Conservation (phyloP, 129 eudicot genomes). For the Dittrichia graveolens region DNA sequence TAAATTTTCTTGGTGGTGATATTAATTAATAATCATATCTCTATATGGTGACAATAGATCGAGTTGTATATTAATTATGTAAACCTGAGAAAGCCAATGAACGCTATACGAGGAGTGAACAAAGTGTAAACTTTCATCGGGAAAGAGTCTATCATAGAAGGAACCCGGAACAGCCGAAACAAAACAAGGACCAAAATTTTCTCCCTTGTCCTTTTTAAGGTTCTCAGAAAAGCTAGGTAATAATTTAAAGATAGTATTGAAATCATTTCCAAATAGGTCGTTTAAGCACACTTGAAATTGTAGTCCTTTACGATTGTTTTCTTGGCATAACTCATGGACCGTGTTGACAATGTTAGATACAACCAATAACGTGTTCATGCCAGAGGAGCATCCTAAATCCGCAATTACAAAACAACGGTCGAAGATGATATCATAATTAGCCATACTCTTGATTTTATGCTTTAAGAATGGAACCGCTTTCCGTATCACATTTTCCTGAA, state of each 20-base stretch:
- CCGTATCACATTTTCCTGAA: neutral
- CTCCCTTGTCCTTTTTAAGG: neutral
- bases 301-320: neutral
- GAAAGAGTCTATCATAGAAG: neutral
- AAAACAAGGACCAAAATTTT: neutral
- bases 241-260: neutral
- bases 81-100: constrained; percentile 15
- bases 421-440: neutral
- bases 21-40: neutral
- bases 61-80: neutral
- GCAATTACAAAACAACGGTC: neutral
- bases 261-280: neutral
- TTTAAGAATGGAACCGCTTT: neutral
- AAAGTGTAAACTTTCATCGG: neutral
- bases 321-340: neutral
- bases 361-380: neutral
- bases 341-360: neutral
- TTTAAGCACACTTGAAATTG: constrained; percentile 5
- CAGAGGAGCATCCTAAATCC: neutral
- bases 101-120: constrained; percentile 1
- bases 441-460: neutral
- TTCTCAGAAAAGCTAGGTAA: neutral
- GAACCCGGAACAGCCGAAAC: constrained; percentile 5
- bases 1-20: too few species aligned
- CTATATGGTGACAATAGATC: neutral